These are phyloP conservation scores for Allantophomopsis lycopodina DNA, from an alignment of 2,329 filamentous ascomycete genomes.

Conservation along the genomic window DNA sequence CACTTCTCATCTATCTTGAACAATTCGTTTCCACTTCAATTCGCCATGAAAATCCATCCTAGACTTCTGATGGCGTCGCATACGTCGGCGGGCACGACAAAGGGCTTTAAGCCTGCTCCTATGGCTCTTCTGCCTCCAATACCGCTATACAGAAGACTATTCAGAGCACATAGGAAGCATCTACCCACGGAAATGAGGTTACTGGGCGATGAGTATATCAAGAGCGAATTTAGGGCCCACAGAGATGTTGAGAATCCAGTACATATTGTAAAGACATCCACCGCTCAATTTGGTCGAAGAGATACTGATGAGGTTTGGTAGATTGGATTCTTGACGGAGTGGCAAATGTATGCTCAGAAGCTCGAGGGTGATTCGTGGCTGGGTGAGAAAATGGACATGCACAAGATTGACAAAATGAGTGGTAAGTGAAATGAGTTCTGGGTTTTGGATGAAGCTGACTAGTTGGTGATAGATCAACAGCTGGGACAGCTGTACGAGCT, in stretches of 20 bases:
- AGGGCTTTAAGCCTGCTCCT: constrained; percentile 11
- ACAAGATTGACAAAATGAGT: constrained; percentile 86
- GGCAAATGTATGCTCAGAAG: constrained; percentile 90
- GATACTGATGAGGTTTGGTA: constrained; percentile 20
- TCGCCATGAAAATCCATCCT: constrained; percentile 10
- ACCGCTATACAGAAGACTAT: constrained; percentile 73
- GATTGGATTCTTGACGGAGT: constrained; percentile 94
- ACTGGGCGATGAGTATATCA: constrained; percentile 86
- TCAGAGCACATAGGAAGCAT: constrained; percentile 74
- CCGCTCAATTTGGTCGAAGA: neutral
- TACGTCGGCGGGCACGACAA: constrained; percentile 8
- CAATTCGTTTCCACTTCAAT: neutral
- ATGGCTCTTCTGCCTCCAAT: constrained; percentile 30
- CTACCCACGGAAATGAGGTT: constrained; percentile 63
- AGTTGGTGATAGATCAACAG: constrained; percentile 58
- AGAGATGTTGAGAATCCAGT: constrained; percentile 75
- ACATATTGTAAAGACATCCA: constrained; percentile 54
- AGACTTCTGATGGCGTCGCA: constrained; percentile 13
- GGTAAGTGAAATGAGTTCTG: constrained; percentile 37
- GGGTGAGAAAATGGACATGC: constrained; percentile 69
- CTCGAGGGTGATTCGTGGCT: constrained; percentile 79
- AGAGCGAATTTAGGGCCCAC: constrained; percentile 82
- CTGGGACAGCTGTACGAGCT: constrained; percentile 87
- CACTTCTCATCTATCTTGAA: neutral
- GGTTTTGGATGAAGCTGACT: too few species aligned